Percentiles rank a stretch among this genome's conserved stretches.
Conservation (phyloP, 768 basidiomycete species). For the Lactifluus piperatus region DNA sequence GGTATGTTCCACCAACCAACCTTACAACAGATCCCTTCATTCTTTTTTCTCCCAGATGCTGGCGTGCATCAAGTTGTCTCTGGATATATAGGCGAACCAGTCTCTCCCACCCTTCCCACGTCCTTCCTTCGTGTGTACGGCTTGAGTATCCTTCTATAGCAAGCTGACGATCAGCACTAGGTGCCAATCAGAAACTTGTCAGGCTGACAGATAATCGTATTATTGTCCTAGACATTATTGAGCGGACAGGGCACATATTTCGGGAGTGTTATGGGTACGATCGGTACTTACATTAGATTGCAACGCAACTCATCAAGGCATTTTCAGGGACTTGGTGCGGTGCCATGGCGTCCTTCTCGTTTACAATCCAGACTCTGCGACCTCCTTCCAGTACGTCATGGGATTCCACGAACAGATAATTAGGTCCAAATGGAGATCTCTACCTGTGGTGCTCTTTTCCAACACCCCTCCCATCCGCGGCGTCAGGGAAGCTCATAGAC, state of each 20-base stretch:
- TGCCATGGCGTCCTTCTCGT: conserved; percentile 10
- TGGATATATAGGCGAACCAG: not conserved
- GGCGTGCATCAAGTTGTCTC: conserved; percentile 3
- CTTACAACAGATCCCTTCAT: not conserved
- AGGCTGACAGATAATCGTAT: conserved; percentile 2
- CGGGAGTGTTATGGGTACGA: conserved; percentile 13
- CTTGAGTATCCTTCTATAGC: too few relatives aligned
- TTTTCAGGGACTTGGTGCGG: conserved; percentile 8
- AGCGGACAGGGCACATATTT: conserved; percentile 8
- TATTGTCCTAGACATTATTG: conserved; percentile 5
- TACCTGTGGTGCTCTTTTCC: conserved; percentile 10
- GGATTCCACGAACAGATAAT: conserved; percentile 5
- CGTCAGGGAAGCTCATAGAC: not conserved
- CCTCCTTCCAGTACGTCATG: conserved; percentile 4
- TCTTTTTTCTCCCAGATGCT: not conserved
- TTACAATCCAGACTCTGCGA: not conserved
- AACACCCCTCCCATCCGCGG: not conserved
- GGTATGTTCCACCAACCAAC: not conserved
- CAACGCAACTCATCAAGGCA: not conserved
- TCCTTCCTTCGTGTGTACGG: conserved; percentile 7
- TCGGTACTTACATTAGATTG: not conserved
- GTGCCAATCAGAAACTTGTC: conserved; percentile 10
- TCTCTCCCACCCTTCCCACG: not conserved
- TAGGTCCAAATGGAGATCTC: conserved; percentile 10
- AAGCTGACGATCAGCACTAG: not conserved